Evolutionary conservation across 768 basidiomycete genomes (phyloP), one percentile per base, ranked within the genome.

Genomic region (Serendipita vermifera): DNA sequence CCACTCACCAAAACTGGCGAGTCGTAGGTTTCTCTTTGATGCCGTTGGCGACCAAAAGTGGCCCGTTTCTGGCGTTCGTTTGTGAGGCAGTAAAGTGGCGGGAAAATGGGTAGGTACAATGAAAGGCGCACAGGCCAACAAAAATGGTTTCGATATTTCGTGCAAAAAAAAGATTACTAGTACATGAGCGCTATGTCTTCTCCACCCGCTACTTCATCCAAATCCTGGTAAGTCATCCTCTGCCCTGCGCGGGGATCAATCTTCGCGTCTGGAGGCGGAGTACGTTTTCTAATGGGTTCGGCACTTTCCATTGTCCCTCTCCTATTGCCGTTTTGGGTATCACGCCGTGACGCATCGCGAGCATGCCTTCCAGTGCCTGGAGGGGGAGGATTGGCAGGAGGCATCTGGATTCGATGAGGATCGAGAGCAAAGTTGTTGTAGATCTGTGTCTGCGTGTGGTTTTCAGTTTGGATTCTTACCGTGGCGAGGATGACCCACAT

Each of bases 381-480:
- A 20, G 74, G 66, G 39, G 78, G 74, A 56, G 87, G 89, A 58
- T 86, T 81, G 65, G 88, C 86, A 20, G 80, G 76, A 68, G 87
- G 85, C 6, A 87, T 86, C 64, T 87, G 85, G 59, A 96, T 85
- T 60, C 84, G 86, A 64, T 92, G 87, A 55, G 96, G 94, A 72
- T 98, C 96, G 57, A 98, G 80, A 29, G 88, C 90, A 68, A 94
- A 99, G 68, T 87, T 91, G 69, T 98, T 97, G 75, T 91, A 92
- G 69, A 85, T 89, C 54, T 33, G n/a, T 13, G 57, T 32, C 20
- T 55, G 24, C 29, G 29, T 35, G 27, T 29, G 57, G 54, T 57
- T 22, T 29, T 32, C 29, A 22, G 33, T 43, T 11, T 13, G 32
- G 5, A 38, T 20, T 13, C 33, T 36, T 13, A 46, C 17, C 1